Percentiles rank a stretch among this genome's conserved stretches.
Conservation (phyloP, 2,329 filamentous ascomycete species). For the Talaromyces sp. region DNA sequence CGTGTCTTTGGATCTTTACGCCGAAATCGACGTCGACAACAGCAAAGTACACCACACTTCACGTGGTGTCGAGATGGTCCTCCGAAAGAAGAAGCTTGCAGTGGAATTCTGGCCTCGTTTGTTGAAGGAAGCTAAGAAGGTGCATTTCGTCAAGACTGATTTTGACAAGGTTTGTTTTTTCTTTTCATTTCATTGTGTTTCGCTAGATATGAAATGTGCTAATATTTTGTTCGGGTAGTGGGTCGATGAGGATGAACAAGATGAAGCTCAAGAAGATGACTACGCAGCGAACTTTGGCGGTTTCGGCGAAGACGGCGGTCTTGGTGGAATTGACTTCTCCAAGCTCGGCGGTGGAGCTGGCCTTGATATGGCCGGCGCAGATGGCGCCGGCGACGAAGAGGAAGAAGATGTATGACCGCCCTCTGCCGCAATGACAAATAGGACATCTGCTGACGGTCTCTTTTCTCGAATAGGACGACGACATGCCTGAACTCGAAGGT, state of each 20-base stretch:
- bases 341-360: conserved; percentile 62
- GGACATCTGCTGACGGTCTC: background rate
- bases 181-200: background rate
- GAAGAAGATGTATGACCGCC: conserved; percentile 25
- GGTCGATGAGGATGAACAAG: conserved; percentile 98
- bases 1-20: conserved; percentile 82
- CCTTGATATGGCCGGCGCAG: conserved; percentile 17
- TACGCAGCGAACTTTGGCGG: conserved; percentile 52
- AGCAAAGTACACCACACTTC: conserved; percentile 84
- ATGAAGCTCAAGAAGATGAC: conserved; percentile 81
- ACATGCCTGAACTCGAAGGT: conserved; percentile 78
- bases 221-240: conserved; percentile 50
- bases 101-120: conserved; percentile 94
- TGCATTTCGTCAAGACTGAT: conserved; percentile 96
- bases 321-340: conserved; percentile 88
- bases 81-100: conserved; percentile 95
- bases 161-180: conserved; percentile 77
- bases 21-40: conserved; percentile 79
- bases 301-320: conserved; percentile 60
- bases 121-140: conserved; percentile 82
- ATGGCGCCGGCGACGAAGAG: conserved; percentile 42
- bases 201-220: background rate
- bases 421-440: no score
- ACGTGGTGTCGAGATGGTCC: conserved; percentile 82
- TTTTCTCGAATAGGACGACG: conserved; percentile 57